These are phyloP conservation scores for Leccinellum rugosiceps DNA, from an alignment of 768 basidiomycete genomes.

Conservation along the genomic window DNA sequence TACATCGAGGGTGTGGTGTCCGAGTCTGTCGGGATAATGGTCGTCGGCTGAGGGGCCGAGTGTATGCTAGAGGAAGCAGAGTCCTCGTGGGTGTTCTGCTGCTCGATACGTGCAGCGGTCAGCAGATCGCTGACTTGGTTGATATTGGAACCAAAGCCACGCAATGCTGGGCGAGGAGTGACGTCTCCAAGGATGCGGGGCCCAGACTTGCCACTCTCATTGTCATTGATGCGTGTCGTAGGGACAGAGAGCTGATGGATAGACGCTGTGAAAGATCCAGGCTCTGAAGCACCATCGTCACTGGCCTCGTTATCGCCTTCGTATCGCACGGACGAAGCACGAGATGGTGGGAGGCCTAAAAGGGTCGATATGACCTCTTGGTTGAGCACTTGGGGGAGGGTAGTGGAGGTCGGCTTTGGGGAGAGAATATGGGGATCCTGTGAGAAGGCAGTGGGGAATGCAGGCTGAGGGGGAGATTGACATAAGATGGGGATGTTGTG, in stretches of 20 bases:
- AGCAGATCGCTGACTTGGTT: constrained; percentile 29
- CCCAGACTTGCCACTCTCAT: constrained; percentile 16
- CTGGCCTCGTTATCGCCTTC: constrained; percentile 58
- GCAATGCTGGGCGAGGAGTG: constrained; percentile 54
- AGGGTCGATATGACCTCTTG: constrained; percentile 68
- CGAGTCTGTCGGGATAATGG: not conserved
- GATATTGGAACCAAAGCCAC: constrained; percentile 34
- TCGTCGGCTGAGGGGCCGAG: not conserved
- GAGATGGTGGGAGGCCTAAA: constrained; percentile 48
- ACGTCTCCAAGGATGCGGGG: constrained; percentile 43
- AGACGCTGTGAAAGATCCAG: constrained; percentile 41
- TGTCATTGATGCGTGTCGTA: constrained; percentile 8
- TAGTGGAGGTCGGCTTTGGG: constrained; percentile 51
- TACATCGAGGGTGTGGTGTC: constrained; percentile 13
- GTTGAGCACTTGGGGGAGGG: constrained; percentile 63
- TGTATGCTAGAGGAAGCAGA: constrained; percentile 4
- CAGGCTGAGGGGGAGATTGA: constrained; percentile 7
- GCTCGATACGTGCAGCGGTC: constrained; percentile 22
- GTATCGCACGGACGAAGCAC: constrained; percentile 41
- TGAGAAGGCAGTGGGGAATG: constrained; percentile 19
- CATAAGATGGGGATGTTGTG: constrained; percentile 3
- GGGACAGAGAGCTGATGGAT: constrained; percentile 34
- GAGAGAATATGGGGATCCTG: constrained; percentile 44
- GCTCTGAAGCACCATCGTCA: constrained; percentile 33
- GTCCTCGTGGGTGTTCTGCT: constrained; percentile 11